These are phyloP conservation scores for Myxozyma lipomycoides DNA, from an alignment of 805 yeast genomes.

Conservation along the genomic window DNA sequence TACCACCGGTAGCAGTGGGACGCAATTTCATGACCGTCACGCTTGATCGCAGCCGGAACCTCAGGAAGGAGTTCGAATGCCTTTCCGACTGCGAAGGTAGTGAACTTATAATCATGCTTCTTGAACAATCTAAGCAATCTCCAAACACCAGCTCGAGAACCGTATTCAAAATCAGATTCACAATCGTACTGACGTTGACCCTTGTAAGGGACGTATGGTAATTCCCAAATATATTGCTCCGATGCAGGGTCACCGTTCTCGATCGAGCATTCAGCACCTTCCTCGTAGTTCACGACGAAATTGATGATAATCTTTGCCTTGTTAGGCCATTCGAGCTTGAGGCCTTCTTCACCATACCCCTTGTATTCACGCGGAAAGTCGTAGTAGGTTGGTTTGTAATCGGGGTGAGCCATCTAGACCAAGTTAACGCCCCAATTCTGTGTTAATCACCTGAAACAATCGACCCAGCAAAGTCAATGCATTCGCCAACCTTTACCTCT, in stretches of 20 bases:
- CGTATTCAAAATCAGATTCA: slow-evolving; percentile 40
- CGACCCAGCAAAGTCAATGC: too few species aligned
- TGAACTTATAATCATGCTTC: slow-evolving; percentile 37
- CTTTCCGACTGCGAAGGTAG: slow-evolving; percentile 42
- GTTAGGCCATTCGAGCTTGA: slow-evolving; percentile 39
- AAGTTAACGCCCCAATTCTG: too few species aligned
- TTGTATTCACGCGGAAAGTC: slow-evolving; percentile 33
- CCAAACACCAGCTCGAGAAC: slow-evolving; percentile 39
- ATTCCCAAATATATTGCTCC: slow-evolving; percentile 32
- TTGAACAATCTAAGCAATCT: slow-evolving; percentile 38
- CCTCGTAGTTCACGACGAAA: slow-evolving; percentile 39
- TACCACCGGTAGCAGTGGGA: slow-evolving; percentile 42
- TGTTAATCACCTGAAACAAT: too few species aligned
- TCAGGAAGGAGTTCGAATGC: slow-evolving; percentile 39
- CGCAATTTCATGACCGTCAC: slow-evolving; percentile 42
- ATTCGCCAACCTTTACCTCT: too few species aligned
- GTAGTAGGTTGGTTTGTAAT: slow-evolving; percentile 25
- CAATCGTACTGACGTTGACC: slow-evolving; percentile 34
- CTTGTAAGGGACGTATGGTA: slow-evolving; percentile 27
- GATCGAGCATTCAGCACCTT: slow-evolving; percentile 37
- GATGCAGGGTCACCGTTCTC: slow-evolving; percentile 36
- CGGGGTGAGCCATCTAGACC: slow-evolving; percentile 1
- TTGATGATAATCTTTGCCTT: slow-evolving; percentile 36
- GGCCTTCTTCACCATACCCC: slow-evolving; percentile 37
- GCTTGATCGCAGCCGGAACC: slow-evolving; percentile 38